Conservation (phyloP, 1,139 yeast species). For the Debaryomyces coudertii region DNA sequence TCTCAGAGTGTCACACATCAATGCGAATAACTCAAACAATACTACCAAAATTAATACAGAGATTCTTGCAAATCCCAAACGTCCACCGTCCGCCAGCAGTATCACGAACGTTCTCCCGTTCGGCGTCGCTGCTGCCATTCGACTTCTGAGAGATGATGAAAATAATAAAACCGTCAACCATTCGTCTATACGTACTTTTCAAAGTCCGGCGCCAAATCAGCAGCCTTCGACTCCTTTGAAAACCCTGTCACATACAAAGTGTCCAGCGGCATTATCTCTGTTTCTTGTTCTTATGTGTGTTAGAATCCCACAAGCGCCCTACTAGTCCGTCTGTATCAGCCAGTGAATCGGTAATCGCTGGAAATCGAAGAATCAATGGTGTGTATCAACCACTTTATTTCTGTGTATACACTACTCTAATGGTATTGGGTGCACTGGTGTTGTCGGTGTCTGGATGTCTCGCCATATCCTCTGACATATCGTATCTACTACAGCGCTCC, state of each 20-base stretch:
- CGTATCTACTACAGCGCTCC: too few species aligned
- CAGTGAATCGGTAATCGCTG: background rate
- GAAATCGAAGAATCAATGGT: background rate
- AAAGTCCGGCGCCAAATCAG: slow-evolving; percentile 68
- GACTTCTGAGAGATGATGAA: slow-evolving; percentile 5
- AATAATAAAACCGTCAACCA: slow-evolving; percentile 4
- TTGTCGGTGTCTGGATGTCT: background rate
- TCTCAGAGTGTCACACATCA: background rate
- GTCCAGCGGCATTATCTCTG: slow-evolving; percentile 50
- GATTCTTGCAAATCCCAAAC: background rate
- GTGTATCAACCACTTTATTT: background rate
- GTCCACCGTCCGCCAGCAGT: background rate
- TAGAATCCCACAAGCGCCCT: background rate
- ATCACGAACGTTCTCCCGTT: background rate
- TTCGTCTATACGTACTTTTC: slow-evolving; percentile 56
- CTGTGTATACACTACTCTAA: too few species aligned
- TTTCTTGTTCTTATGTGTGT: background rate
- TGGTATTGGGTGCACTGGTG: background rate
- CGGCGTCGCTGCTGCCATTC: background rate
- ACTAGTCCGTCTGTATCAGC: background rate
- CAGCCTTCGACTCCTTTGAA: slow-evolving; percentile 60
- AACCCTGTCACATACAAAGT: slow-evolving; percentile 69
- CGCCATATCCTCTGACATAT: background rate
- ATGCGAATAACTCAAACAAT: background rate
- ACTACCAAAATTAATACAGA: slow-evolving; percentile 4